Conservation (phyloP, 1,139 yeast species). For the Blastobotrys illinoisensis region DNA sequence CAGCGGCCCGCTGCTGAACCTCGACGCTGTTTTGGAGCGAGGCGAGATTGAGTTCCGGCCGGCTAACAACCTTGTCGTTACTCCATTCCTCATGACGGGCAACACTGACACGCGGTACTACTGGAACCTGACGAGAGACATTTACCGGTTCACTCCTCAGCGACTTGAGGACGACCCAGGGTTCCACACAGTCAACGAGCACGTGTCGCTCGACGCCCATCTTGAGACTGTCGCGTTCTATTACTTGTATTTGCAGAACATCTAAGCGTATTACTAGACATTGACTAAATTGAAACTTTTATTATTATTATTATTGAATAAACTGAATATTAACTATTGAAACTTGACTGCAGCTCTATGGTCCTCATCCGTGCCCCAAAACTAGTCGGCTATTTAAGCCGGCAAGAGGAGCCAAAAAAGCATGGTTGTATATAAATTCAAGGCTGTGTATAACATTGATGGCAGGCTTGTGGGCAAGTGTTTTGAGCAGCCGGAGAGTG, state of each 20-base stretch:
- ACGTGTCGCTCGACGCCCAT: constrained; percentile 47
- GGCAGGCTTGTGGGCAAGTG: background rate
- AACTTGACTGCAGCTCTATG: too few relatives aligned
- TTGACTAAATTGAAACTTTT: too few relatives aligned
- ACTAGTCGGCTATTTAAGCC: too few relatives aligned
- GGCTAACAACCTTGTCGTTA: constrained; percentile 36
- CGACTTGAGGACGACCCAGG: constrained; percentile 14
- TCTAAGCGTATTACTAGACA: constrained; percentile 5
- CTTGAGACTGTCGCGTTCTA: constrained; percentile 54
- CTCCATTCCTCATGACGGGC: constrained; percentile 69
- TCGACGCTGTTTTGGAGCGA: constrained; percentile 1
- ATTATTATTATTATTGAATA: too few relatives aligned
- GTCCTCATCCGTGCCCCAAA: too few relatives aligned
- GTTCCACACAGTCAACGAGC: constrained; percentile 58
- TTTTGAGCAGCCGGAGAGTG: background rate
- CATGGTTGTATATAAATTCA: background rate
- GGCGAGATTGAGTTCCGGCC: background rate
- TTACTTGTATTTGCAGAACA: constrained; percentile 45
- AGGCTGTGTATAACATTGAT: background rate
- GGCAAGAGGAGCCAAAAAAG: too few relatives aligned
- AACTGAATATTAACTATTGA: too few relatives aligned
- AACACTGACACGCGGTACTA: constrained; percentile 81
- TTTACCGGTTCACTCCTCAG: constrained; percentile 58
- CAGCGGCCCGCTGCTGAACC: constrained; percentile 24
- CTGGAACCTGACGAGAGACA: constrained; percentile 68